Evolutionary conservation across 345 rosid genomes (phyloP).

Genomic region (Salix caprea): DNA sequence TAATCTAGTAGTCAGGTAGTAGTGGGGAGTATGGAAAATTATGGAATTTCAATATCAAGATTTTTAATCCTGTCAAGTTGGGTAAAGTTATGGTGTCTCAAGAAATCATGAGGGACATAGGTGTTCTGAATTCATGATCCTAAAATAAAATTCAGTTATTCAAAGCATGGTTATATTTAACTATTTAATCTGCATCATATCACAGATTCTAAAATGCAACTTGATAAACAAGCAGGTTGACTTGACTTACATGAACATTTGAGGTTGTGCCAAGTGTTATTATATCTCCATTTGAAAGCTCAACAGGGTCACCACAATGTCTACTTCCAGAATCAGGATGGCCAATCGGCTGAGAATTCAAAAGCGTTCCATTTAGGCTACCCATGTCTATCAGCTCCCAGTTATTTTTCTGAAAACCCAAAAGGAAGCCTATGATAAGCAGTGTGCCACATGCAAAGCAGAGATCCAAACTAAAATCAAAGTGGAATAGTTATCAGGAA

Average conservation of each 20-base stretch:
- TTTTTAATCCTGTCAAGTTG: background rate
- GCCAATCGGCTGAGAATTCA: slow-evolving; percentile 64
- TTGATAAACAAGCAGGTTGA: slow-evolving; percentile 5
- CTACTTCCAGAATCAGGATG: slow-evolving; percentile 69
- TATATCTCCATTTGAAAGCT: slow-evolving; percentile 73
- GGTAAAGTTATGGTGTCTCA: background rate
- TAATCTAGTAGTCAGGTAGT: background rate
- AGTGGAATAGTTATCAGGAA: slow-evolving; percentile 9
- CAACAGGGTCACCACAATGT: slow-evolving; percentile 69
- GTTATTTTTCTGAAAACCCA: slow-evolving; percentile 63
- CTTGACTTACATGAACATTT: slow-evolving; percentile 60
- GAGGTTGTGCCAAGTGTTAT: slow-evolving; percentile 89
- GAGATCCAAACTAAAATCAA: slow-evolving; percentile 17
- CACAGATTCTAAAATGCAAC: background rate
- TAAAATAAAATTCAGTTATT: background rate
- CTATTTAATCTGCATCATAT: background rate
- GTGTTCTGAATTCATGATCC: background rate
- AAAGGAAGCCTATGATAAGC: slow-evolving; percentile 2
- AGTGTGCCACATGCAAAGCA: slow-evolving; percentile 13
- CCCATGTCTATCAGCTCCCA: slow-evolving; percentile 99
- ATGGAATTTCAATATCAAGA: background rate
- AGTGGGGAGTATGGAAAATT: background rate
- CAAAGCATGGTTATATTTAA: background rate
- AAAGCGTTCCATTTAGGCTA: slow-evolving; percentile 90
- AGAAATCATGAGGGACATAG: background rate